Percentiles rank a stretch among this genome's conserved stretches.
These are phyloP conservation scores for Eutrema yunnanense DNA, from an alignment of 345 rosid species.

Conservation along the genomic window DNA sequence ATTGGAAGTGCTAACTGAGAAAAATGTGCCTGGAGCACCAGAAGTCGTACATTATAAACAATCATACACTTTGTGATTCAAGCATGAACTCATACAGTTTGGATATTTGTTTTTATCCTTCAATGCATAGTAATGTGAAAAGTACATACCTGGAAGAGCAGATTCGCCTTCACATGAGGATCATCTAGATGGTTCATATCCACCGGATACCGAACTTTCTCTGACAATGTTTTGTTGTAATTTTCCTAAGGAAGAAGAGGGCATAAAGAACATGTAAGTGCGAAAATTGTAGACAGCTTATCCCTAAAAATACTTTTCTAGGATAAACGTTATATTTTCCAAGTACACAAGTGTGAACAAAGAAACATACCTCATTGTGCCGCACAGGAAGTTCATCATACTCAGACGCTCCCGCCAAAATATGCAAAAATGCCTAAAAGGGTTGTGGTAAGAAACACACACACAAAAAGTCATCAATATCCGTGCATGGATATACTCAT, in stretches of 20 bases:
- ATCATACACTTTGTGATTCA: not conserved
- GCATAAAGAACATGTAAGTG: not conserved
- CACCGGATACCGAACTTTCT: conserved; percentile 63
- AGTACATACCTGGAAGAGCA: conserved; percentile 67
- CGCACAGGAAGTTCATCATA: conserved; percentile 96
- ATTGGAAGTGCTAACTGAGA: conserved; percentile 79
- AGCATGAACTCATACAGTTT: not conserved
- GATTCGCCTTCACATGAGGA: conserved; percentile 91
- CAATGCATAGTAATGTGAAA: not conserved
- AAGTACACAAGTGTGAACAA: conserved; percentile 20
- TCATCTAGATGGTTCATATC: conserved; percentile 81
- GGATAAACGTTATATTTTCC: conserved; percentile 32
- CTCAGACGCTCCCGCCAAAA: conserved; percentile 88
- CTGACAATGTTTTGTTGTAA: conserved; percentile 65
- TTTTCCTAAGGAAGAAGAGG: conserved; percentile 52
- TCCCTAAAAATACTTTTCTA: not conserved
- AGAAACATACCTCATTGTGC: conserved; percentile 75
- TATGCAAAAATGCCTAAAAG: conserved; percentile 69
- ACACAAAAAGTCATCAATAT: conserved; percentile 2
- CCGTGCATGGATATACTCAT: not conserved
- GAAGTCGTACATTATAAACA: conserved; percentile 5
- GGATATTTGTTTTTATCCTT: not conserved
- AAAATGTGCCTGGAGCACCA: conserved; percentile 73
- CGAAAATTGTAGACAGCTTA: not conserved
- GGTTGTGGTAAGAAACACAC: not conserved